phyloP scores from a whole-genome alignment of 129 eudicot species.

The Ambrosia artemisiifolia region DNA sequence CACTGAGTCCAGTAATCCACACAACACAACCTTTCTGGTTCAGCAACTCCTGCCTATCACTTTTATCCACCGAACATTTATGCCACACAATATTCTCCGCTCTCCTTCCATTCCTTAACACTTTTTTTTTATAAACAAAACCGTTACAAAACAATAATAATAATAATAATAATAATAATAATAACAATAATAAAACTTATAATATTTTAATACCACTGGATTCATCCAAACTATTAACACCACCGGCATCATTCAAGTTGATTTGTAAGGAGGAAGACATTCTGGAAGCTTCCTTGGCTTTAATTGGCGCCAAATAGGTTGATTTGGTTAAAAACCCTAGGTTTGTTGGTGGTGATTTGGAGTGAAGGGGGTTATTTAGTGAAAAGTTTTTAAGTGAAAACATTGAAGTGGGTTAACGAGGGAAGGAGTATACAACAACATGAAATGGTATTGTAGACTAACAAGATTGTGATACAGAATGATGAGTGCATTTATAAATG shows the following conservation, averaged over 20 bases:
- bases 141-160: neutral
- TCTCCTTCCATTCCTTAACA: conserved; percentile 31
- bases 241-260: conserved; percentile 14
- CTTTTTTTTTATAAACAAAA: conserved; percentile 12
- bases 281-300: conserved; percentile 39
- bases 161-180: neutral
- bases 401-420: no score
- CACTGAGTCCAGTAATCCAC: conserved; percentile 97
- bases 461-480: no score
- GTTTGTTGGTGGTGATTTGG: conserved; percentile 19
- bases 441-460: no score
- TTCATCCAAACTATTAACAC: conserved; percentile 22
- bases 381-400: neutral
- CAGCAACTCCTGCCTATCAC: conserved; percentile 75
- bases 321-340: conserved; percentile 15
- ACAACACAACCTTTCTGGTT: conserved; percentile 91
- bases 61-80: conserved; percentile 44
- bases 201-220: conserved; percentile 24
- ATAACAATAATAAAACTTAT: no score
- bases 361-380: neutral
- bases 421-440: no score
- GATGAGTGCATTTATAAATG: no score
- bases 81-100: conserved; percentile 9
- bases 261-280: conserved; percentile 28
- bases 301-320: conserved; percentile 32